Percentiles rank a stretch among this genome's conserved stretches.
Evolutionary conservation across 2,329 filamentous ascomycete species (phyloP).

Genomic region (Colletotrichum viniferum): DNA sequence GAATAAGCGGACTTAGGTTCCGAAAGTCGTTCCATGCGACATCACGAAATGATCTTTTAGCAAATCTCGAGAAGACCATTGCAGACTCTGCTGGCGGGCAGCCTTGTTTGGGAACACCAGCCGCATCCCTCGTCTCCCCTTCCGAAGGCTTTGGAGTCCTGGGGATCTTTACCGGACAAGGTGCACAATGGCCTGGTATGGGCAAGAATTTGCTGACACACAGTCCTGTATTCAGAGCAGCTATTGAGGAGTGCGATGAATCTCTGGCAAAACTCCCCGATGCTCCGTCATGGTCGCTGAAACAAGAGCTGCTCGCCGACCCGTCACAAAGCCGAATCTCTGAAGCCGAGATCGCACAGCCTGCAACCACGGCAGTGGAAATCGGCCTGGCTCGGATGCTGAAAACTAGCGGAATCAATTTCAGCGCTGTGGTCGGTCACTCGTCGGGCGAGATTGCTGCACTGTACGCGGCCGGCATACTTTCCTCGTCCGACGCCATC

Average conservation of each 20-base stretch:
- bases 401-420: slow-evolving; percentile 30
- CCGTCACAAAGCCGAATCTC: slow-evolving; percentile 11
- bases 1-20: background rate
- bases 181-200: slow-evolving; percentile 27
- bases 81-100: background rate
- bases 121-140: background rate
- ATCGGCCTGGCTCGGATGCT: slow-evolving; percentile 45
- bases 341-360: slow-evolving; percentile 30
- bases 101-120: background rate
- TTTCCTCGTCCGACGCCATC: slow-evolving; percentile 40
- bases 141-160: background rate
- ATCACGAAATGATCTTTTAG: background rate
- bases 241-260: background rate
- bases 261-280: slow-evolving; percentile 20
- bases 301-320: slow-evolving; percentile 24
- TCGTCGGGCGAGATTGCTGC: slow-evolving; percentile 49
- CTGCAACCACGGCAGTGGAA: slow-evolving; percentile 38
- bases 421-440: slow-evolving; percentile 43
- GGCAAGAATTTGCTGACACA: slow-evolving; percentile 37
- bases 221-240: slow-evolving; percentile 33
- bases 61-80: background rate
- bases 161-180: slow-evolving; percentile 30
- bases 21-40: background rate
- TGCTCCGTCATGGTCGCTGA: slow-evolving; percentile 23
- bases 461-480: slow-evolving; percentile 41